phyloP scores from a whole-genome alignment of 2,329 filamentous ascomycete species.

The Penicillium concentricum region DNA sequence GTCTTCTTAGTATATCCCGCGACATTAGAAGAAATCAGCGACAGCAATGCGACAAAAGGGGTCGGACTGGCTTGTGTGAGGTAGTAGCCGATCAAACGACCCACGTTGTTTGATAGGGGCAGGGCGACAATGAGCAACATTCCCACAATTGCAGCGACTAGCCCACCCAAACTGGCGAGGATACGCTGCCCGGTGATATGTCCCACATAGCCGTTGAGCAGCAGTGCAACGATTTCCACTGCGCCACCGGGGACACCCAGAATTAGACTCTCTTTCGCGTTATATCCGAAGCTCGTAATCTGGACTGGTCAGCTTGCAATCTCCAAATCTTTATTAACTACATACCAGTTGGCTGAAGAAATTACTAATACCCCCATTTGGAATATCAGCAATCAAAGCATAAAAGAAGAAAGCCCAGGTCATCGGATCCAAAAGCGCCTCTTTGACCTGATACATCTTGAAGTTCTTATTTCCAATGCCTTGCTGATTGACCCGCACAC shows the following conservation, averaged over 20 bases:
- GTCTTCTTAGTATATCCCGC: conserved; percentile 51
- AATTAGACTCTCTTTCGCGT: conserved; percentile 57
- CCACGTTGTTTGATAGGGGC: conserved; percentile 56
- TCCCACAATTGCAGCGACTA: conserved; percentile 57
- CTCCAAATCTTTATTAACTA: background rate
- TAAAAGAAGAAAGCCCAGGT: conserved; percentile 62
- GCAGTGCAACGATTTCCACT: conserved; percentile 60
- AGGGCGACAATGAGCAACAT: conserved; percentile 65
- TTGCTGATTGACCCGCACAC: conserved; percentile 72
- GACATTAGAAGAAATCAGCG: conserved; percentile 60
- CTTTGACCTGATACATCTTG: conserved; percentile 64
- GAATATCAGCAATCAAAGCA: conserved; percentile 57
- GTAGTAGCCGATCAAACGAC: conserved; percentile 64
- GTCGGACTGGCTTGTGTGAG: conserved; percentile 61
- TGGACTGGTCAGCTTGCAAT: conserved; percentile 10
- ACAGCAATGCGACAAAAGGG: conserved; percentile 63
- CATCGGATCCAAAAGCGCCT: conserved; percentile 58
- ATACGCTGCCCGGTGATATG: conserved; percentile 58
- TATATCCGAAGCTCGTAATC: conserved; percentile 65
- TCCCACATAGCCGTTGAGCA: conserved; percentile 57
- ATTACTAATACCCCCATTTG: conserved; percentile 60
- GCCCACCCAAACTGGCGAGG: conserved; percentile 54
- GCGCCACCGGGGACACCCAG: conserved; percentile 66
- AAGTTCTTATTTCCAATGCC: conserved; percentile 71
- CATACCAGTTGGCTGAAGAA: conserved; percentile 58